Percentiles rank a stretch among this genome's conserved stretches.
phyloP scores from a whole-genome alignment of 1,284 basidiomycete genomes.

The Trichosporon coremiiforme region DNA sequence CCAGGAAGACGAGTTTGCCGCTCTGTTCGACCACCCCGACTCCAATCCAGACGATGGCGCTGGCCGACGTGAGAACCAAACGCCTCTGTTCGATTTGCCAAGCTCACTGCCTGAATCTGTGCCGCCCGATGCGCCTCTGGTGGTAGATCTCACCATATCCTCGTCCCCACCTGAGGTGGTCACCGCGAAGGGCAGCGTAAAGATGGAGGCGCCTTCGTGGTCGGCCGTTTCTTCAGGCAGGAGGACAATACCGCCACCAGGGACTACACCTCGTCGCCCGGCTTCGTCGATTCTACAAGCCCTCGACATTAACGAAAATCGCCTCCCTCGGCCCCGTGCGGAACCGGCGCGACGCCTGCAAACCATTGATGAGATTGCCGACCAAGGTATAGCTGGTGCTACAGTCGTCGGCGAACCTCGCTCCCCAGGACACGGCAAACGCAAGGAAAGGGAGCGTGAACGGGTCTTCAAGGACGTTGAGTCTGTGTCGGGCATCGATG shows the following conservation, averaged over 20 bases:
- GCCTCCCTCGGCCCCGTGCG: conserved; percentile 1
- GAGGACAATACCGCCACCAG: neutral
- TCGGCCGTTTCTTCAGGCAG: too few relatives aligned
- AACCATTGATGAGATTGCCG: conserved; percentile 29
- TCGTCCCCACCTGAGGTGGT: neutral
- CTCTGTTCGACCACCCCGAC: neutral
- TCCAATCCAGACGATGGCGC: neutral
- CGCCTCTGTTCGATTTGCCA: neutral
- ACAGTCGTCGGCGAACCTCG: conserved; percentile 21
- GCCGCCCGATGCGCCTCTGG: neutral
- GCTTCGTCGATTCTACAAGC: neutral
- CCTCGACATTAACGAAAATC: conserved; percentile 19
- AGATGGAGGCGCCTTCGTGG: too few relatives aligned
- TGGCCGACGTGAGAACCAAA: neutral
- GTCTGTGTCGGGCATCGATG: conserved; percentile 34
- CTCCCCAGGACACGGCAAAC: conserved; percentile 27
- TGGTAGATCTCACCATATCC: neutral
- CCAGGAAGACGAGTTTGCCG: neutral
- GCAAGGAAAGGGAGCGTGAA: conserved; percentile 38
- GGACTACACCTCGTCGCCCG: neutral
- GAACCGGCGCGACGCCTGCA: neutral
- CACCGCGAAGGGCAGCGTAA: too few relatives aligned
- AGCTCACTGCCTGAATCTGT: neutral
- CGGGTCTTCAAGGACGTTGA: conserved; percentile 40
- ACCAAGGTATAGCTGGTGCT: conserved; percentile 28